A percentile compares a stretch with the other conserved stretches of the same genome.
Evolutionary conservation across 805 yeast genomes (phyloP).

Genomic region (Starmerella floricola): DNA sequence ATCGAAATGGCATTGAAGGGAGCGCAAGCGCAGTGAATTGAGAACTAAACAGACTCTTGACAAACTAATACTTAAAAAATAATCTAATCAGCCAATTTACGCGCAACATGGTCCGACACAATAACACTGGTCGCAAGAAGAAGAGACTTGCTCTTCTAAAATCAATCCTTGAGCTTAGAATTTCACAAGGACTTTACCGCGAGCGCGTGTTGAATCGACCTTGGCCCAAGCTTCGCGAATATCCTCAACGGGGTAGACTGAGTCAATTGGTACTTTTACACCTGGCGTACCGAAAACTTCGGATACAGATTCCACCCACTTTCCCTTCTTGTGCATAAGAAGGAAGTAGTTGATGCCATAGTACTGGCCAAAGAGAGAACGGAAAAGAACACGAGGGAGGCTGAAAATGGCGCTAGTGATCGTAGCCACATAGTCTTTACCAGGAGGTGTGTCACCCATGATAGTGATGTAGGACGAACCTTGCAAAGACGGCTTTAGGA

Average conservation of each 20-base stretch:
- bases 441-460: constrained; percentile 39
- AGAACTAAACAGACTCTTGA: no score
- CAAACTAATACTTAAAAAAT: no score
- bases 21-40: not conserved
- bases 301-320: constrained; percentile 34
- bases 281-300: constrained; percentile 38
- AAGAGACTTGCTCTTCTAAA: not conserved
- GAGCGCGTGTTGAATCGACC: constrained; percentile 38
- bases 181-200: constrained; percentile 55
- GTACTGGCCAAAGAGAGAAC: constrained; percentile 25
- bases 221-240: constrained; percentile 40
- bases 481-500: constrained; percentile 37
- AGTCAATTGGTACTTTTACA: constrained; percentile 42
- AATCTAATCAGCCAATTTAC: no score
- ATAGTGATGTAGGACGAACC: constrained; percentile 43
- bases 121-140: not conserved
- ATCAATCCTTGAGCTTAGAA: not conserved
- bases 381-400: constrained; percentile 22
- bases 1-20: constrained; percentile 53
- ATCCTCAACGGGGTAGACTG: constrained; percentile 40
- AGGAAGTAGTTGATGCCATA: constrained; percentile 26
- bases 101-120: no score
- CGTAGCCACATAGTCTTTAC: constrained; percentile 8
- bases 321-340: constrained; percentile 20
- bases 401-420: constrained; percentile 5